A percentile compares a stretch with the other conserved stretches of the same genome.
Evolutionary conservation across 2,329 filamentous ascomycete genomes (phyloP).

Genomic region (Botrytis porri): DNA sequence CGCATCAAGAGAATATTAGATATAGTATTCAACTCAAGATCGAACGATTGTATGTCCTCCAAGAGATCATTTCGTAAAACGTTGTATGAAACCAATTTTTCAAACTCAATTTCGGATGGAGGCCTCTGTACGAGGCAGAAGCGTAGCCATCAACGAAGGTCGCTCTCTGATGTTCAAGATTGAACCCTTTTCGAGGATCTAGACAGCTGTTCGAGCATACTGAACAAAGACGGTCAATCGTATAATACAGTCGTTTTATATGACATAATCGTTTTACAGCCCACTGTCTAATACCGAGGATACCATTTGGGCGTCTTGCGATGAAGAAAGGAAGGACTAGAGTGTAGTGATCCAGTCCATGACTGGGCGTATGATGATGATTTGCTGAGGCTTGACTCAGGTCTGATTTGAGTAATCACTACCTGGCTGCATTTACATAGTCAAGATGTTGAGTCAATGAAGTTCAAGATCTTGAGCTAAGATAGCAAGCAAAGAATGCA

Average conservation of each 20-base stretch:
- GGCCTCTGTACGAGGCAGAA: neutral
- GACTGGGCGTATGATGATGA: neutral
- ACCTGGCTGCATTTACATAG: slow-evolving; percentile 1
- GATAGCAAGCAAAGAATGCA: slow-evolving; percentile 17
- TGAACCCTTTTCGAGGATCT: slow-evolving; percentile 10
- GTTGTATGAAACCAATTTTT: neutral
- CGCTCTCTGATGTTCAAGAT: slow-evolving; percentile 19
- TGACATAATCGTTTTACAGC: slow-evolving; percentile 18
- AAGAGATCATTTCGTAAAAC: neutral
- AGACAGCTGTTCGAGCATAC: slow-evolving; percentile 19
- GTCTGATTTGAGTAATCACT: neutral
- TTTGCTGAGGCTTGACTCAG: neutral
- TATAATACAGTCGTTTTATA: slow-evolving; percentile 18
- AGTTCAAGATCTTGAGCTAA: slow-evolving; percentile 12
- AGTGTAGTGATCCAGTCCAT: neutral
- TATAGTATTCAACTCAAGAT: neutral
- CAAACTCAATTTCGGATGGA: neutral
- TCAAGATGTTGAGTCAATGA: slow-evolving; percentile 21
- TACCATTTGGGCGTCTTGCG: slow-evolving; percentile 2
- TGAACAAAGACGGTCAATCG: slow-evolving; percentile 20
- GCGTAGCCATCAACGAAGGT: slow-evolving; percentile 23
- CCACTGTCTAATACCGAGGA: slow-evolving; percentile 3
- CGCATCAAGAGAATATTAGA: neutral
- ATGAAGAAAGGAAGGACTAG: slow-evolving; percentile 22
- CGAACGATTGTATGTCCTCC: neutral